Conservation (phyloP, 768 basidiomycete species). For the Termitomyces sp. region DNA sequence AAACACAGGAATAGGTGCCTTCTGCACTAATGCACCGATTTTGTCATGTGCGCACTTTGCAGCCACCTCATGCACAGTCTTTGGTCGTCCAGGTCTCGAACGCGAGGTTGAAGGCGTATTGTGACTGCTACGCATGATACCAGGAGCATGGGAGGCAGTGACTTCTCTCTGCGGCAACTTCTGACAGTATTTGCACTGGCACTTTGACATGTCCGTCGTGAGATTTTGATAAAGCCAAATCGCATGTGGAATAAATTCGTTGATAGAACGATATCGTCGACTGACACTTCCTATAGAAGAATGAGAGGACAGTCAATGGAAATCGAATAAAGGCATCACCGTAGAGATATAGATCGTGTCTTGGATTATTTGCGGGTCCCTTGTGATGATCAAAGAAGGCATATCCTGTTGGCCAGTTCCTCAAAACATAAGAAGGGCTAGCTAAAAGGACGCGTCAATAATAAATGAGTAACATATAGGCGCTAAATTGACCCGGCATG, state of each 20-base stretch:
- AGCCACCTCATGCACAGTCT: constrained; percentile 16
- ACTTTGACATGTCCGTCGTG: constrained; percentile 40
- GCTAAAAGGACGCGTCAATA: constrained; percentile 25
- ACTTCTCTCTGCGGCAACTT: constrained; percentile 67
- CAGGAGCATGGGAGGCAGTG: constrained; percentile 46
- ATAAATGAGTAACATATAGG: background rate
- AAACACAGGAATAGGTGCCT: constrained; percentile 21
- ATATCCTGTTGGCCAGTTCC: constrained; percentile 63
- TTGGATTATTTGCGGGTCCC: constrained; percentile 43
- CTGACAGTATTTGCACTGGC: constrained; percentile 74
- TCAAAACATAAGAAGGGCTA: constrained; percentile 54
- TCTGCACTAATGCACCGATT: constrained; percentile 39
- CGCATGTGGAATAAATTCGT: constrained; percentile 83
- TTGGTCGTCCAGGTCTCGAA: constrained; percentile 16
- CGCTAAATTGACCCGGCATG: constrained; percentile 40
- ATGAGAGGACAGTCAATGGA: background rate
- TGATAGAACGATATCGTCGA: constrained; percentile 67
- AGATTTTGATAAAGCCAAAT: constrained; percentile 67
- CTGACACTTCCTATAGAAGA: constrained; percentile 38
- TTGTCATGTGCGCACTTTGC: constrained; percentile 23
- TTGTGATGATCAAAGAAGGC: constrained; percentile 73
- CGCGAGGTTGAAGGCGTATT: constrained; percentile 21
- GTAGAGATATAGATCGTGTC: constrained; percentile 76
- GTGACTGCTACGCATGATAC: constrained; percentile 23
- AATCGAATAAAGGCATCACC: constrained; percentile 36